phyloP scores from a whole-genome alignment of 1,284 basidiomycete species.

The Apiotrichum brassicae region DNA sequence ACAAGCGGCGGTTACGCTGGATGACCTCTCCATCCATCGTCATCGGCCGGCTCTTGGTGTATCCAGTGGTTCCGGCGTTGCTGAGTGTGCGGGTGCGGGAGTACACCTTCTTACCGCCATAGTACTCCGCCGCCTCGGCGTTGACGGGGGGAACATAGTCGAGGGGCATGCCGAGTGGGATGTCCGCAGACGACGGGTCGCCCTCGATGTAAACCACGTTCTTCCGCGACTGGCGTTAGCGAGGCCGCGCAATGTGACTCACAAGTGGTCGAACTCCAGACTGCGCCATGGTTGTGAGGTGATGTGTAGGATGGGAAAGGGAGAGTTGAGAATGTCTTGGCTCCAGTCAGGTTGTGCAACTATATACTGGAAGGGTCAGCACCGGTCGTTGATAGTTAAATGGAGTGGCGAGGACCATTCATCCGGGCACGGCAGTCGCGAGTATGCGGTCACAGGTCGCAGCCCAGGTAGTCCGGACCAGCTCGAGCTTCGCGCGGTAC shows the following conservation, averaged over 20 bases:
- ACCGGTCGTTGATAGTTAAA: no score
- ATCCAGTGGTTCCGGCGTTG: slow-evolving; percentile 60
- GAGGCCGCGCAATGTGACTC: slow-evolving; percentile 8
- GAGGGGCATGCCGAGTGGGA: neutral
- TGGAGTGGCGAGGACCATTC: no score
- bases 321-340: no score
- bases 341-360: no score
- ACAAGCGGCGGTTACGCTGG: slow-evolving; percentile 65
- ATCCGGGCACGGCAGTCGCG: no score
- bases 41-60: slow-evolving; percentile 55
- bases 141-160: slow-evolving; percentile 49
- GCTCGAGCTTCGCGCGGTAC: no score
- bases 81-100: slow-evolving; percentile 78
- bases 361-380: no score
- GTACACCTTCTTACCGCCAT: slow-evolving; percentile 67
- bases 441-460: no score
- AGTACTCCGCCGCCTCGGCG: slow-evolving; percentile 71
- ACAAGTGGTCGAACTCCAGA: slow-evolving; percentile 16
- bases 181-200: slow-evolving; percentile 11
- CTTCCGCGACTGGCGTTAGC: slow-evolving; percentile 36
- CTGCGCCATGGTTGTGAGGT: neutral
- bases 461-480: no score
- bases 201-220: slow-evolving; percentile 44
- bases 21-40: slow-evolving; percentile 70
- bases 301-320: no score